Evolutionary conservation across 2,329 filamentous ascomycete species (phyloP), one percentile per base, ranked within the genome.

Genomic region (Paraconiothyrium sp.): DNA sequence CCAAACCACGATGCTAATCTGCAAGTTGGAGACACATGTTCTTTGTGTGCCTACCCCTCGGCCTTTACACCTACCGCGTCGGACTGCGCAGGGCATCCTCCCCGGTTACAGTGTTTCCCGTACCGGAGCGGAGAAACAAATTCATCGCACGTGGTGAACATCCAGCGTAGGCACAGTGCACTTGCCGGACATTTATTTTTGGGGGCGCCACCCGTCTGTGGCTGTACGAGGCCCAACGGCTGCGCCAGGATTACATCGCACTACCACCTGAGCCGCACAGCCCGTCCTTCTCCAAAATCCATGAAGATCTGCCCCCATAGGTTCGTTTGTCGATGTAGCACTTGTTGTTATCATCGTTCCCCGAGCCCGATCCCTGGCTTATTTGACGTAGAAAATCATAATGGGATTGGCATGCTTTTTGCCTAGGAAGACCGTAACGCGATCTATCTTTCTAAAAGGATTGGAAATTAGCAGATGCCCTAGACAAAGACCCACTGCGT

Each of bases 21-120:
- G 32, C 5, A 24, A 34, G 47, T 43, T 55, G 50, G 56, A 51
- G 51, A 62, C 52, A 62, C 52, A 47, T 62, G 24, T 46, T 22
- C 34, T 47, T 57, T 57, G 35, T 58, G 46, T 34, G 39, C 44
- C 37, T 8, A 39, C 43, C 27, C 48, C 24, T 58, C 35, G 48
- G 55, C 30, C 54, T 50, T 50, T 34, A 14, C 16, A 51, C 35
- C 43, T 50, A 43, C 35, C 35, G 44, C 52, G 34, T 52, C 58
- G 58, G 52, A 60, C 37, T 32, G 37, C 22, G 34, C 57, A 59
- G 35, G 27, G 39, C 10, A 20, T 35, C 22, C 32, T 39, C 22
- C 37, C 43, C 57, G 57, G 41, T 44, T 41, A 7, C 49, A 22
- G 43, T 30, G 22, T 43, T 54, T 54, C 22, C 50, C 35, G 50